Evolutionary conservation across 169 alveolate genomes (phyloP), one percentile per base, ranked within the genome.

Genomic region (Cryptosporidium tyzzeri): DNA sequence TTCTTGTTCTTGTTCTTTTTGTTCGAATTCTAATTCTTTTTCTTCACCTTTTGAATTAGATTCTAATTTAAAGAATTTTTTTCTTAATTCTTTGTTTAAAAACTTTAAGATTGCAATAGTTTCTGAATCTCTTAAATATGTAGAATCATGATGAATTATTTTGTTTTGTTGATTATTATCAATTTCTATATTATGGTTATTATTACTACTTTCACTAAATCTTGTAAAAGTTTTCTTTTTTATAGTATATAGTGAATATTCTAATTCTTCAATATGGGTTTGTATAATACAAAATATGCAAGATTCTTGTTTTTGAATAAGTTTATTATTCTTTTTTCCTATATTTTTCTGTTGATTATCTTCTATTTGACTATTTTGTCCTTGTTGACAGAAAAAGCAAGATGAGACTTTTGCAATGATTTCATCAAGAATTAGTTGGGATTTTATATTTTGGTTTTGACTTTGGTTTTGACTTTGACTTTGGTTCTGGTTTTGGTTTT

Each of bases 71-170:
- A 48, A 62, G 33, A 41, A 7, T 80, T 35, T 59, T 44, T 35
- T 59, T 16, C 21, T 80, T 14, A 80, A 35, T 45, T 80, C 89
- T 41, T 62, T 80, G 39, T 33, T 37, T 21, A 80, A 10, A 37
- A 80, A 37, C 55, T 80, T 80, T n/a, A 80, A 18, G 1, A 80
- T 29, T 31, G 73, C 73, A 44, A 80, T 37, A 0, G 50, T 50
- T 33, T 80, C 89, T 10, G 89, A 80, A 26, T 80, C 89, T 29
- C 89, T 59, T 31, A 80, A 45, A 48, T 61, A 62, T 29, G 75
- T 80, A 5, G 89, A 44, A 41, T 80, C 89, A 6, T 39, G 33
- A 3, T 16, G n/a, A 8, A 9, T 5, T 44, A 39, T 1, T 18
- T 58, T 44, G 5, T 44, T 26, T 23, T n/a, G 16, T 9, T 16